Evolutionary conservation across 495 filamentous ascomycete genomes (phyloP), one percentile per base, ranked within the genome.

Genomic region (Collariella sp.): DNA sequence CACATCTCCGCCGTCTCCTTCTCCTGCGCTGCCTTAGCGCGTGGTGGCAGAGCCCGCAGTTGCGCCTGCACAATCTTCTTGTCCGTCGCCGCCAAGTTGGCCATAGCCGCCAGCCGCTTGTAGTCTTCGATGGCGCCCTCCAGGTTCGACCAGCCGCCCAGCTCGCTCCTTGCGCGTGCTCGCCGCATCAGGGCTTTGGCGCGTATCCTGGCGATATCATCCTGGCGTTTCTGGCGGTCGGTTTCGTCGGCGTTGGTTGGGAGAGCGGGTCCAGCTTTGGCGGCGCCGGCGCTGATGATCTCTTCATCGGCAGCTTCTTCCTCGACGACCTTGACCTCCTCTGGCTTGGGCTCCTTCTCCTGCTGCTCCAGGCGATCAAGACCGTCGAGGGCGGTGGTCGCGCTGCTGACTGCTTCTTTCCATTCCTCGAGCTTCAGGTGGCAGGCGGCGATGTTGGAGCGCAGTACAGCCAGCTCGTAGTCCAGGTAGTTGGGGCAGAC

Each of bases 1-100:
- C 96, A 90, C 87, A 96, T 95, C 69, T 98, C 91, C 7, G 76
- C 82, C 78, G 90, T 89, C 70, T 98, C 93, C 62, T 76, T 83
- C 61, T 93, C 83, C 68, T 85, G 83, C 3, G 90, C 90, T 33
- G 77, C 76, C 41, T 89, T 85, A 38, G 89, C 81, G 56, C 75
- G 76, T 20, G 73, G 70, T 2, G 86, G 85, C 12, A 96, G 74
- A 24, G 70, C 71, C 35, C 72, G 69, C 26, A 95, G 70, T 36
- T 86, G 85, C 40, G 72, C 67, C 54, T 82, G 74, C 2, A 94
- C 83, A 39, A 85, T 76, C 50, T 77, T 79, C 62, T 64, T 74
- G 60, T 96, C 91, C 38, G 79, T 73, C 1, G 75, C 42, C 0
- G 80, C 71, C 0, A 98, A 70, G 57, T 77, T 80, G 18, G 63